Percentiles rank a stretch among this genome's conserved stretches.
Evolutionary conservation across 257 asterid genomes (phyloP).

Genomic region (Nicotiana tabacum): DNA sequence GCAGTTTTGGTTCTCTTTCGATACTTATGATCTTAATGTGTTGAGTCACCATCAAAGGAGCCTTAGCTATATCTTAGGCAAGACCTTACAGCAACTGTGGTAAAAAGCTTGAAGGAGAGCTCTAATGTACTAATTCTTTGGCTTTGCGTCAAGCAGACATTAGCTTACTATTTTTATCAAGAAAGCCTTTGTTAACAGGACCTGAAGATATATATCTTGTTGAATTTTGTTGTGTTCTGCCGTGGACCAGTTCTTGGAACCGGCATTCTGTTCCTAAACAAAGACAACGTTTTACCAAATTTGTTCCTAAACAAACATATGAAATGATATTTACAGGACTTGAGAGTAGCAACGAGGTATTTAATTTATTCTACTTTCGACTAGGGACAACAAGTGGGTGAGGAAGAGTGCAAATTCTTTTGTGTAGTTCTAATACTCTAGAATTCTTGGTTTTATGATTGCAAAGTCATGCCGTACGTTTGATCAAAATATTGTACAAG

Average conservation of each 20-base stretch:
- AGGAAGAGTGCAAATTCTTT: too few relatives aligned
- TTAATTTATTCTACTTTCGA: too few relatives aligned
- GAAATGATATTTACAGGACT: too few relatives aligned
- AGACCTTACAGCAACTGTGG: neutral
- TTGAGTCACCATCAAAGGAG: neutral
- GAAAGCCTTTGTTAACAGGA: neutral
- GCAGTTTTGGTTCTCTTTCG: neutral
- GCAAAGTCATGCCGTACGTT: neutral
- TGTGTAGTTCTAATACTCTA: neutral
- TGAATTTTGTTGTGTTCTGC: neutral
- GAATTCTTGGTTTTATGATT: neutral
- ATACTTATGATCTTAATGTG: neutral
- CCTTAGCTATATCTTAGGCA: neutral
- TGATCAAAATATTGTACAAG: neutral
- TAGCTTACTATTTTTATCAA: neutral
- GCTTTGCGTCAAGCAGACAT: neutral
- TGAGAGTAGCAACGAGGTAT: too few relatives aligned
- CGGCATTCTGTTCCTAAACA: too few relatives aligned
- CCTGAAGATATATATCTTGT: neutral
- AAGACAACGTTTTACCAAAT: too few relatives aligned
- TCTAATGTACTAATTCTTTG: neutral
- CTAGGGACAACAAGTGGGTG: too few relatives aligned
- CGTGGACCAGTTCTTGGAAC: too few relatives aligned
- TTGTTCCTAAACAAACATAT: too few relatives aligned
- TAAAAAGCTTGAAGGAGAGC: neutral